These are phyloP conservation scores for Geranium brycei DNA, from an alignment of 345 rosid species.

Conservation along the genomic window DNA sequence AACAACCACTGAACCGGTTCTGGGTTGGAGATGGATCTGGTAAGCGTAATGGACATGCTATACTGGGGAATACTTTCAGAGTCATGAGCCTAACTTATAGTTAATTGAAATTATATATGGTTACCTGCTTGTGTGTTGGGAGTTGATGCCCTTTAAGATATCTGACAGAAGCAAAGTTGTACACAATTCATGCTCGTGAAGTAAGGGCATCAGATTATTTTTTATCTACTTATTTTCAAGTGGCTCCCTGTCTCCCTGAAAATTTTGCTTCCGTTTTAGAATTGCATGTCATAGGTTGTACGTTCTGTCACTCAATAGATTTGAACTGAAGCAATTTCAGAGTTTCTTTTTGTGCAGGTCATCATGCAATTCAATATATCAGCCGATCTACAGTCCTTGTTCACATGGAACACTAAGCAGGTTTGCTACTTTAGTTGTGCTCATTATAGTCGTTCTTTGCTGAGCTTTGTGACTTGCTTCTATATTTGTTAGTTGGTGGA, in stretches of 20 bases:
- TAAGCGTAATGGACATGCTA: neutral
- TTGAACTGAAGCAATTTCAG: neutral
- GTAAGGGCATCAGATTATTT: neutral
- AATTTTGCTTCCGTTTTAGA: neutral
- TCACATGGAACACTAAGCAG: slow-evolving; percentile 99
- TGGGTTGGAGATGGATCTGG: no score
- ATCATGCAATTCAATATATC: slow-evolving; percentile 75
- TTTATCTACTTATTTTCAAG: neutral
- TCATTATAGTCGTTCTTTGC: neutral
- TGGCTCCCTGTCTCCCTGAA: neutral
- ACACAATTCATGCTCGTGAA: neutral
- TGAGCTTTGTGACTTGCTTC: neutral
- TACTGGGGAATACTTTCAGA: neutral
- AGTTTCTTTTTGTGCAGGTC: slow-evolving; percentile 36
- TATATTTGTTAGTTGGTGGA: neutral
- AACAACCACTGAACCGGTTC: no score
- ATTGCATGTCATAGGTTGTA: no score
- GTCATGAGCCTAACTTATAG: neutral
- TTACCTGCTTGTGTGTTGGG: neutral
- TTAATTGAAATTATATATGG: neutral
- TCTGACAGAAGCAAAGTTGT: neutral
- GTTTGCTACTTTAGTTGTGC: slow-evolving; percentile 19
- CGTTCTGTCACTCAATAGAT: neutral
- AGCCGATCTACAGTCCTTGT: slow-evolving; percentile 74
- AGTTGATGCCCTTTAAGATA: neutral